These are phyloP conservation scores for Zygnema cylindricum DNA, from an alignment of 139 green algal species.

Conservation along the genomic window DNA sequence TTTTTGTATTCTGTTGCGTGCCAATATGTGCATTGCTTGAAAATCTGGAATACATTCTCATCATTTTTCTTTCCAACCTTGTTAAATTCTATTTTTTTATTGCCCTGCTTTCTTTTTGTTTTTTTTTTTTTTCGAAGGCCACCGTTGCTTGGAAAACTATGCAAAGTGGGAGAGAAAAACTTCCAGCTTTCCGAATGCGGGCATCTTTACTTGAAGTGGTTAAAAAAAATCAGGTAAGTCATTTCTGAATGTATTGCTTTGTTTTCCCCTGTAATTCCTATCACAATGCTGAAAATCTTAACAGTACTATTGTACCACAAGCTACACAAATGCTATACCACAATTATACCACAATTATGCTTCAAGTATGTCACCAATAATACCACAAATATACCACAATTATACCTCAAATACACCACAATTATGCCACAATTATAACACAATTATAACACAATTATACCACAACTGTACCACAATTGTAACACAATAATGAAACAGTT, in stretches of 20 bases:
- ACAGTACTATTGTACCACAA: not conserved
- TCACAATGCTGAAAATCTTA: not conserved
- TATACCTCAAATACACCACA: no score
- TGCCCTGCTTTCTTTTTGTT: not conserved
- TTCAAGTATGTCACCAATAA: no score
- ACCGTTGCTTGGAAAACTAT: slow-evolving; percentile 31
- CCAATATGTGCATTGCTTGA: no score
- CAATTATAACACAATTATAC: no score
- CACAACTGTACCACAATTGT: no score
- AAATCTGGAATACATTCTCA: no score
- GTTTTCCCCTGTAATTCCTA: not conserved
- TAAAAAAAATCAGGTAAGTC: slow-evolving; percentile 46
- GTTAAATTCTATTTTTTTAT: not conserved
- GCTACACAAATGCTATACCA: no score
- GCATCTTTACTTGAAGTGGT: slow-evolving; percentile 56
- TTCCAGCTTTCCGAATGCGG: slow-evolving; percentile 56
- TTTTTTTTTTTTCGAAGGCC: not conserved
- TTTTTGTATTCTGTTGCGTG: no score
- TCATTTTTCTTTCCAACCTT: not conserved
- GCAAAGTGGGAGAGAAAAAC: not conserved
- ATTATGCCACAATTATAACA: no score
- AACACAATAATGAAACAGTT: no score
- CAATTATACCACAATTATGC: no score
- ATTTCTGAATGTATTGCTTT: not conserved
- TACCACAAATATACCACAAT: no score